Evolutionary conservation across 306 rosid genomes (phyloP).

Genomic region (Rosa rugosa): DNA sequence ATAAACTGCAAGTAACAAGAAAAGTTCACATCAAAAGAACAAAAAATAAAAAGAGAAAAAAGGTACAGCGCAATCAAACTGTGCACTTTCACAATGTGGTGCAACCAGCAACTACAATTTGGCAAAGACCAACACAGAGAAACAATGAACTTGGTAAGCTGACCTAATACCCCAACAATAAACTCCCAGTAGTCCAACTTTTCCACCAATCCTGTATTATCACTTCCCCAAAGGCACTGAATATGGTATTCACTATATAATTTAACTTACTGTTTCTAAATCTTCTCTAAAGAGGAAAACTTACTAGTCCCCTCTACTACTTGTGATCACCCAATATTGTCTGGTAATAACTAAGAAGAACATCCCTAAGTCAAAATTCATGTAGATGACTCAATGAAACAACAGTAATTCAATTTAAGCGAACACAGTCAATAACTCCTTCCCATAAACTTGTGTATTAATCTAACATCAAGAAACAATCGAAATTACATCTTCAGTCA

Average conservation of each 20-base stretch:
- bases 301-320: neutral
- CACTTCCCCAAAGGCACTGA: neutral
- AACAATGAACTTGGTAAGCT: neutral
- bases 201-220: neutral
- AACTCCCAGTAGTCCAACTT: neutral
- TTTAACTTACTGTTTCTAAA: neutral
- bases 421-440: neutral
- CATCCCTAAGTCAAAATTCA: neutral
- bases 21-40: neutral
- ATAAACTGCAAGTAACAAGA: constrained; percentile 48
- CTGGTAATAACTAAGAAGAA: neutral
- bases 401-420: neutral
- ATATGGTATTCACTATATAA: neutral
- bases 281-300: neutral
- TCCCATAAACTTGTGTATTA: neutral
- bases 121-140: neutral
- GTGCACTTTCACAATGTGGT: neutral
- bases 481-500: neutral
- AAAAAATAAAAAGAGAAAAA: neutral
- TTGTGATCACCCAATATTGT: neutral
- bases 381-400: neutral
- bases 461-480: neutral
- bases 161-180: neutral
- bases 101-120: neutral
- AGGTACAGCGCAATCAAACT: constrained; percentile 8